phyloP scores from a whole-genome alignment of 2,329 filamentous ascomycete species.

The Teratosphaeria zuluensis region DNA sequence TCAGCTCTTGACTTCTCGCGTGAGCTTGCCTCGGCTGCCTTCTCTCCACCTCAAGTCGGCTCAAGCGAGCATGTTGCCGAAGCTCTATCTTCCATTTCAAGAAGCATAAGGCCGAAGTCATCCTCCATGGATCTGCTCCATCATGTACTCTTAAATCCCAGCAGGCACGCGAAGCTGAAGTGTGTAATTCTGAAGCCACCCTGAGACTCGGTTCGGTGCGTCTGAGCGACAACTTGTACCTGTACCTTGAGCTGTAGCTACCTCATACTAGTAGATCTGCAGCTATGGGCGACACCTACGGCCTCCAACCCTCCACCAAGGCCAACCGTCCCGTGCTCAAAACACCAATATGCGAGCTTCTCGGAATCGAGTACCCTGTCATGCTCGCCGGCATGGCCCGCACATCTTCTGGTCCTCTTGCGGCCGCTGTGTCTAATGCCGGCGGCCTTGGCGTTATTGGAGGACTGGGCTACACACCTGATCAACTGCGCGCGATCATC shows the following conservation, averaged over 20 bases:
- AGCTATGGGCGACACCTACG: not conserved
- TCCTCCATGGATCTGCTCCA: not conserved
- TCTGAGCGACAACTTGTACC: no score
- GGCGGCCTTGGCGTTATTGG: slow-evolving; percentile 64
- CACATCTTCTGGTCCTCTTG: slow-evolving; percentile 66
- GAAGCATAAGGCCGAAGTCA: not conserved
- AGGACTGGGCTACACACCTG: slow-evolving; percentile 59
- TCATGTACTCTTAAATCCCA: not conserved
- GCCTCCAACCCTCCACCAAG: slow-evolving; percentile 6
- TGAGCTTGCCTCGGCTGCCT: not conserved
- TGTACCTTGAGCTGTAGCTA: not conserved
- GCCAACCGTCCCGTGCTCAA: slow-evolving; percentile 43
- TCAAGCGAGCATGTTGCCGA: not conserved
- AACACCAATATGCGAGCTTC: slow-evolving; percentile 67
- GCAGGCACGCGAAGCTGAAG: not conserved
- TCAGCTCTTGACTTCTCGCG: no score
- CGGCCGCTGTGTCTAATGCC: slow-evolving; percentile 79
- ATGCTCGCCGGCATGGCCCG: slow-evolving; percentile 91
- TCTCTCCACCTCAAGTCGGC: not conserved
- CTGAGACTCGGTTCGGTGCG: not conserved
- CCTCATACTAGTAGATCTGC: not conserved
- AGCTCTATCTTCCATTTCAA: not conserved
- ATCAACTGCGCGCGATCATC: slow-evolving; percentile 69
- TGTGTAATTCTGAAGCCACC: not conserved
- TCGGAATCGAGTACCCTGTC: slow-evolving; percentile 80